Evolutionary conservation across 352 stramenopile genomes (phyloP), one percentile per base, ranked within the genome.

Genomic region (Albugo candida): DNA sequence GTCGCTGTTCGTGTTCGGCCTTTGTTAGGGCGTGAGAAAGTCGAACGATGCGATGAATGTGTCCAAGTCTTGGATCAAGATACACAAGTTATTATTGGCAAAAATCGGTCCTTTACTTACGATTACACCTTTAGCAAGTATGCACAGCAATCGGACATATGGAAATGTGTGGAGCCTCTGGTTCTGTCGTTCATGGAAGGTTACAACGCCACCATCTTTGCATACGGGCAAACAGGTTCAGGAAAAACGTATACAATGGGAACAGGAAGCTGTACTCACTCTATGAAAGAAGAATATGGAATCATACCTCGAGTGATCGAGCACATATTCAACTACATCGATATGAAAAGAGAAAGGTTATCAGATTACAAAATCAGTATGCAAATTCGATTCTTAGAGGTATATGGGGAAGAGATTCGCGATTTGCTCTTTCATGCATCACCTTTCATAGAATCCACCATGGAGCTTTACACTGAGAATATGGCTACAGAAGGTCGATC

Each of bases 181-280:
- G 71, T 88, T 35, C 61, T 73, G 24, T 65, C 75, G n/a, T 73
- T 67, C 11, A 88, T 93, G 41, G 76, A 93, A 43, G 81, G 81
- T 27, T 93, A 93, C 63, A 93, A 93, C 63, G 70, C 79, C 2
- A 93, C 81, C 19, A 83, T 93, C 59, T 91, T 93, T 51, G 80
- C 80, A 14, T 93, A 93, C 51, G 80, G 80, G 13, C 80, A 93
- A 58, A 92, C 79, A 1, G 78, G 78, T 4, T 84, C 71, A 4
- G 79, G 79, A 35, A 93, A 92, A 63, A 92, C 80, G 37, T 84
- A 79, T 60, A 93, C 80, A 8, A 93, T 93, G 81, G 81, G 76
- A 47, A 89, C 76, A 42, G 80, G 79, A 27, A 91, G 78, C 59
- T 70, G 70, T 12, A 68, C 85, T 53, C 70, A 87, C 54, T 70